phyloP scores from a whole-genome alignment of 1,139 yeast species.

The Yamadazyma oceani region DNA sequence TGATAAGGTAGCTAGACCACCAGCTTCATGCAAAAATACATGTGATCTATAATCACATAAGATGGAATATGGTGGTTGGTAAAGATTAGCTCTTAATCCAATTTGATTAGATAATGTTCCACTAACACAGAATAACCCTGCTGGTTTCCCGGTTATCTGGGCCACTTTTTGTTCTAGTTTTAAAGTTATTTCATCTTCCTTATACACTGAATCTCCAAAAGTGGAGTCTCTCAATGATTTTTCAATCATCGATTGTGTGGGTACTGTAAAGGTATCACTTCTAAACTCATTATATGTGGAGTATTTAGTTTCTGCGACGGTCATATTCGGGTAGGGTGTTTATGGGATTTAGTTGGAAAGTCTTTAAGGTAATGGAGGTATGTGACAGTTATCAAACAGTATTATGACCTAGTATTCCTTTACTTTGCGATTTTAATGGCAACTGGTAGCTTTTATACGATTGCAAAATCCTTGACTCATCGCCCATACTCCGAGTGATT shows the following conservation, averaged over 20 bases:
- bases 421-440: too few species aligned
- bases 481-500: too few species aligned
- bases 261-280: conserved; percentile 92
- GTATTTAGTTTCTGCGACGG: conserved; percentile 18
- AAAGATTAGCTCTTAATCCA: conserved; percentile 73
- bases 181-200: conserved; percentile 73
- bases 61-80: conserved; percentile 84
- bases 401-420: too few species aligned
- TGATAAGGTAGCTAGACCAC: conserved; percentile 83
- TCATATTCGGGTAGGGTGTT: too few species aligned
- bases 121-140: conserved; percentile 81
- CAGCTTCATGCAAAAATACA: conserved; percentile 82
- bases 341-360: too few species aligned
- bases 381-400: too few species aligned
- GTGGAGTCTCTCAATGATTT: conserved; percentile 34
- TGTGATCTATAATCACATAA: conserved; percentile 87
- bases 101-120: conserved; percentile 93
- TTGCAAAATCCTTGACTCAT: too few species aligned
- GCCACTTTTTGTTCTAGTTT: conserved; percentile 68
- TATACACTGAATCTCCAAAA: conserved; percentile 85
- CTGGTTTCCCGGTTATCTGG: conserved; percentile 73
- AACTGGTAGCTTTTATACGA: too few species aligned
- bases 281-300: conserved; percentile 60
- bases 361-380: too few species aligned
- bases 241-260: conserved; percentile 67